Conservation (phyloP, 2,329 filamentous ascomycete genomes). For the Akanthomyces muscarius region DNA sequence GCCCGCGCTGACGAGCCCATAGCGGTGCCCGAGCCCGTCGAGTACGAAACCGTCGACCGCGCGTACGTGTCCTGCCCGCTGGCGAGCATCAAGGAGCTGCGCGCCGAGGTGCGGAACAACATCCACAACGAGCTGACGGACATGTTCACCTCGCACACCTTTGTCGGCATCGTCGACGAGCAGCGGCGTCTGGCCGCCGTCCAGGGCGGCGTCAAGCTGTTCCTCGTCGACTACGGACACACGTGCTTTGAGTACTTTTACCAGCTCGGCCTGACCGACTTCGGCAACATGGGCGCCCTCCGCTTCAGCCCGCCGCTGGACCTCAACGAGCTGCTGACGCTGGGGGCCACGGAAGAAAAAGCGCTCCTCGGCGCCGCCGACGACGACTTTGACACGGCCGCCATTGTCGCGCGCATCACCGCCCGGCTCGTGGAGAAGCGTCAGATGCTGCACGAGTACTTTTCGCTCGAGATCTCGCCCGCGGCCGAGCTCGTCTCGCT, state of each 20-base stretch:
- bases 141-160: conserved; percentile 81
- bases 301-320: conserved; percentile 72
- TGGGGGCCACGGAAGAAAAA: conserved; percentile 71
- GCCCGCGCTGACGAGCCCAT: conserved; percentile 32
- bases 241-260: conserved; percentile 89
- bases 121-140: conserved; percentile 86
- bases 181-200: conserved; percentile 83
- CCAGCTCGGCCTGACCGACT: conserved; percentile 89
- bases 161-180: conserved; percentile 90
- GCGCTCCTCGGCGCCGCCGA: conserved; percentile 37
- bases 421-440: conserved; percentile 68
- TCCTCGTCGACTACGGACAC: conserved; percentile 88
- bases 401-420: conserved; percentile 62
- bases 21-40: conserved; percentile 46
- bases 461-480: conserved; percentile 76
- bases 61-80: conserved; percentile 68
- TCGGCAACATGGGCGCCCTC: conserved; percentile 88
- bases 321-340: conserved; percentile 64
- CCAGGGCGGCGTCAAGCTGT: conserved; percentile 88
- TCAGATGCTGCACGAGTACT: conserved; percentile 91
- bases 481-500: conserved; percentile 74
- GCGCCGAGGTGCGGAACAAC: conserved; percentile 71
- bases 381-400: conserved; percentile 56
- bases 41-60: conserved; percentile 70
- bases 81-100: conserved; percentile 80